Percentiles rank a stretch among this genome's conserved stretches.
These are phyloP conservation scores for Kluyveromyces wickerhamii DNA, from an alignment of 805 yeast species.

Conservation along the genomic window DNA sequence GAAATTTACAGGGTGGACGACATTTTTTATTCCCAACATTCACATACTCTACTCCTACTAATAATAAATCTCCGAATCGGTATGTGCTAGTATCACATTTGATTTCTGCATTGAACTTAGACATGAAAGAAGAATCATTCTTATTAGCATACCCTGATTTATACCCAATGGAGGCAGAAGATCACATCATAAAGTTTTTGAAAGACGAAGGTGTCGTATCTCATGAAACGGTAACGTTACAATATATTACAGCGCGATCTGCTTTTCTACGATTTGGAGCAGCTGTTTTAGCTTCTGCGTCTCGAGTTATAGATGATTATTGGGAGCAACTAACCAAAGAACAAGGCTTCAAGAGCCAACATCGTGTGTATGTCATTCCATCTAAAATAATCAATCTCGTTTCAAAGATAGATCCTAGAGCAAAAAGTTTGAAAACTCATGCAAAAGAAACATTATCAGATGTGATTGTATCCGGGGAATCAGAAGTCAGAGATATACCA, in stretches of 20 bases:
- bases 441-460: neutral
- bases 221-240: conserved; percentile 19
- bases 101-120: conserved; percentile 36
- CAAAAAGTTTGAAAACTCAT: conserved; percentile 8
- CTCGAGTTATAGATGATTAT: conserved; percentile 46
- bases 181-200: conserved; percentile 33
- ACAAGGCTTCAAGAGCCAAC: conserved; percentile 38
- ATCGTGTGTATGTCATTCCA: conserved; percentile 34
- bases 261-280: conserved; percentile 46
- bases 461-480: neutral
- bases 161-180: conserved; percentile 30
- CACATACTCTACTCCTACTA: conserved; percentile 24
- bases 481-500: neutral
- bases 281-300: conserved; percentile 38
- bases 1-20: conserved; percentile 33
- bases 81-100: conserved; percentile 30
- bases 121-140: conserved; percentile 41
- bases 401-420: conserved; percentile 14
- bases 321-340: conserved; percentile 40
- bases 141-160: conserved; percentile 35
- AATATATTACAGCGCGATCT: conserved; percentile 35
- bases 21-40: conserved; percentile 35
- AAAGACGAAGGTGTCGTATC: conserved; percentile 21
- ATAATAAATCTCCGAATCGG: conserved; percentile 28
- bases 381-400: conserved; percentile 10